Evolutionary conservation across 225 moss, liverwort and hornwort species (phyloP).

Genomic region (Bryoerythrophyllum caledonicum): DNA sequence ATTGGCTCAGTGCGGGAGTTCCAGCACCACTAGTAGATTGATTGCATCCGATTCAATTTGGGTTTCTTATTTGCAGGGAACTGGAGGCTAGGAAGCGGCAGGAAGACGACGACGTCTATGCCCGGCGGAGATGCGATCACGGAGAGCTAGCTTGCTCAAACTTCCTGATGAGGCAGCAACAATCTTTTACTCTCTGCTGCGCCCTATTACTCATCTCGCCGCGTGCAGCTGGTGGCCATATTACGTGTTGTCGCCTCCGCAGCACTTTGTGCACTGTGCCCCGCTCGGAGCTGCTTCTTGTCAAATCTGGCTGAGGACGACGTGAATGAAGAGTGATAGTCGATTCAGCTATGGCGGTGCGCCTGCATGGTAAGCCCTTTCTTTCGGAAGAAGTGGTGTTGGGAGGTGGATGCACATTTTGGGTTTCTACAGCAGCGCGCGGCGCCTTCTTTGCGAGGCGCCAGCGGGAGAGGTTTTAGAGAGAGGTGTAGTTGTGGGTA

Average conservation of each 20-base stretch:
- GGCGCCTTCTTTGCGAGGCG: neutral
- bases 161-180: too few relatives aligned
- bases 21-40: neutral
- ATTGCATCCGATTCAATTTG: neutral
- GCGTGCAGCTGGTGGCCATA: too few relatives aligned
- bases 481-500: neutral
- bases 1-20: neutral
- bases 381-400: neutral
- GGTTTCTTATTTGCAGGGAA: neutral
- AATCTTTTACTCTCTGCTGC: too few relatives aligned
- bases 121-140: too few relatives aligned
- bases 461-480: neutral
- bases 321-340: constrained; percentile 23
- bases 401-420: neutral
- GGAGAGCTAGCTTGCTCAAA: neutral
- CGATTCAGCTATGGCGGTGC: constrained; percentile 24
- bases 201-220: too few relatives aligned
- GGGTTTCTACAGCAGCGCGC: neutral
- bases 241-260: too few relatives aligned
- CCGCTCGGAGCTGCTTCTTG: too few relatives aligned
- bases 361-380: constrained; percentile 20
- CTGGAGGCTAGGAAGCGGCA: too few relatives aligned
- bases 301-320: too few relatives aligned
- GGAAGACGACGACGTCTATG: too few relatives aligned
- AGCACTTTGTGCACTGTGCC: too few relatives aligned